Evolutionary conservation across 2,329 filamentous ascomycete species (phyloP), one percentile per base, ranked within the genome.

Genomic region (Diaporthe australafricana): DNA sequence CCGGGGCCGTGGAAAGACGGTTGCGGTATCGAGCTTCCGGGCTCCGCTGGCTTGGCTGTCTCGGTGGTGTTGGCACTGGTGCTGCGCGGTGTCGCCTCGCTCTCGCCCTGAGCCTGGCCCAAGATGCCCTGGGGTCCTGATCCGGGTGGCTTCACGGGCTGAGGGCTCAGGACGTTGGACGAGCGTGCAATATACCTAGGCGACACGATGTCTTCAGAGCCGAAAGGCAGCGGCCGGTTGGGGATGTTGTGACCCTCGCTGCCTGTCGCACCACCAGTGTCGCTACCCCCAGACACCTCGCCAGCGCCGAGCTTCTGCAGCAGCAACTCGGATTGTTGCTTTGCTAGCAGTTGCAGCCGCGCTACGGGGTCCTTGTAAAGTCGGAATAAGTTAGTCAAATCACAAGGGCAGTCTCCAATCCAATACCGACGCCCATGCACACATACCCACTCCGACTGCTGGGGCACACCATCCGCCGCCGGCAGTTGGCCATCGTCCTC

Each of bases 381-480:
- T 74, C 79, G 80, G 74, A 86, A 80, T 78, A 84, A 76, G 86
- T 90, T 88, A 89, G 87, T 83, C 78, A 88, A 79, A 76, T 86
- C 83, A 81, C 87, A 90, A 77, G 85, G 83, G 82, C 87, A 89
- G 81, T 88, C 87, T 78, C 83, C 80, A 74, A 84, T 84, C 73
- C 77, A 79, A 84, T 86, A 89, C 75, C 79, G 77, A 74, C 80
- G 81, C 74, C 87, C 87, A 79, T 89, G 87, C 83, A 87, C 87
- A 94, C 94, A 92, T 94, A 98, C 95, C 96, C 96, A 98, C 82
- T 98, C 94, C 80, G 90, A 88, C 87, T 98, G 95, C 81, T 90
- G 87, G 74, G 95, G 95, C 75, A 98, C 95, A 66, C 94, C 95
- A 80, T 94, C 90, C 63, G 95, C 95, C 75, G 86, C 85, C 74